Conservation (phyloP, 495 filamentous ascomycete genomes). For the Tuber microsphaerosporum region DNA sequence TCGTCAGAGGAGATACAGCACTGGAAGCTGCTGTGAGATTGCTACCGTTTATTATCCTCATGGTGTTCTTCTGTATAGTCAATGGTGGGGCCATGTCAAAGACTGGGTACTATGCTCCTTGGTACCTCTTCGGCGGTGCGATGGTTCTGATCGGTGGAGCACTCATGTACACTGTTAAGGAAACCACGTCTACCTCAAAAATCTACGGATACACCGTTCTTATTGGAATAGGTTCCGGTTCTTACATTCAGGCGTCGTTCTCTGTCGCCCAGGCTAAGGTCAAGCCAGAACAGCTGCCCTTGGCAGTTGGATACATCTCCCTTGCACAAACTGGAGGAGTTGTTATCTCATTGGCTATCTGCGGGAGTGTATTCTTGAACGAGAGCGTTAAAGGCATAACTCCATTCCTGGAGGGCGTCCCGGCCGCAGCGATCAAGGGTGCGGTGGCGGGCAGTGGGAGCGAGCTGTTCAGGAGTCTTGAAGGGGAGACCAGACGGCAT, state of each 20-base stretch:
- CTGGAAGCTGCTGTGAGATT: constrained; percentile 45
- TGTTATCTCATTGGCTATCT: constrained; percentile 53
- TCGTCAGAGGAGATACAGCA: constrained; percentile 43
- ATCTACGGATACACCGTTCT: constrained; percentile 55
- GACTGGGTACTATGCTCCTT: constrained; percentile 53
- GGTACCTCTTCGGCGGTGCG: constrained; percentile 51
- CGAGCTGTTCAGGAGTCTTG: constrained; percentile 43
- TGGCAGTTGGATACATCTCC: constrained; percentile 52
- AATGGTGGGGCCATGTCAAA: constrained; percentile 51
- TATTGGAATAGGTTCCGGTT: constrained; percentile 51
- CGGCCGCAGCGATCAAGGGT: constrained; percentile 43
- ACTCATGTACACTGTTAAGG: constrained; percentile 48
- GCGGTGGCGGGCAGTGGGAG: constrained; percentile 50
- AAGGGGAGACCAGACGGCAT: constrained; percentile 37
- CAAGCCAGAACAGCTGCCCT: constrained; percentile 41
- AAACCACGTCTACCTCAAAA: constrained; percentile 38
- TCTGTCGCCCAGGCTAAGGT: constrained; percentile 52
- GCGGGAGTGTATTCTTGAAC: constrained; percentile 54
- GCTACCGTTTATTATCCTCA: constrained; percentile 53
- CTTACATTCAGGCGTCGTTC: constrained; percentile 50
- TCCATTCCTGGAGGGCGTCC: constrained; percentile 43
- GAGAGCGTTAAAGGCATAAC: constrained; percentile 41
- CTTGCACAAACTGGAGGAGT: constrained; percentile 51
- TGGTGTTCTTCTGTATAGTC: constrained; percentile 47
- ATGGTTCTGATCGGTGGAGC: constrained; percentile 49